phyloP scores from a whole-genome alignment of 192 early-diverging fungal species.

The Rhizoclosmatium sp. region DNA sequence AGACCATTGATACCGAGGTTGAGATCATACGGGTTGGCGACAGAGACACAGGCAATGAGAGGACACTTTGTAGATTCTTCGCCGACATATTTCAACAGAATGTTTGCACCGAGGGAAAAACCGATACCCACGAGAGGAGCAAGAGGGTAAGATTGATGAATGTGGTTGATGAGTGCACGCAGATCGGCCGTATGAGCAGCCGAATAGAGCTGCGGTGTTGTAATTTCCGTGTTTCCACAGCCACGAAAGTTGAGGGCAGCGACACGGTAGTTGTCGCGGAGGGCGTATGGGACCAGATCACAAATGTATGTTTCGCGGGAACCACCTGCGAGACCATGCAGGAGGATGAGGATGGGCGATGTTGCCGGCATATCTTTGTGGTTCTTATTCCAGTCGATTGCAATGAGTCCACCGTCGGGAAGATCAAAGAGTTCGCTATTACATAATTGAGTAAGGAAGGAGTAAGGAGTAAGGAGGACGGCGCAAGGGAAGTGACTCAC shows the following conservation, averaged over 20 bases:
- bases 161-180: slow-evolving; percentile 64
- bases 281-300: slow-evolving; percentile 57
- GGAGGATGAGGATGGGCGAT: slow-evolving; percentile 78
- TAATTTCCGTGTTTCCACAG: slow-evolving; percentile 81
- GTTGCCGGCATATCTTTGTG: neutral
- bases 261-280: slow-evolving; percentile 62
- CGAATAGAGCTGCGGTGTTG: slow-evolving; percentile 80
- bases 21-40: slow-evolving; percentile 91
- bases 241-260: slow-evolving; percentile 93
- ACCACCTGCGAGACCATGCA: slow-evolving; percentile 94
- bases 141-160: slow-evolving; percentile 62
- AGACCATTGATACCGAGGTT: slow-evolving; percentile 48
- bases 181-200: slow-evolving; percentile 86
- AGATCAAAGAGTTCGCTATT: slow-evolving; percentile 59
- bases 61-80: slow-evolving; percentile 80
- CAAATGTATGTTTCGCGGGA: slow-evolving; percentile 90
- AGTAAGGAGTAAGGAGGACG: neutral
- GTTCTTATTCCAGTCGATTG: slow-evolving; percentile 79
- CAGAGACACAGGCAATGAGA: slow-evolving; percentile 76
- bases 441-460: neutral
- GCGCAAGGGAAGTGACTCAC: slow-evolving; percentile 53
- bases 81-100: slow-evolving; percentile 89
- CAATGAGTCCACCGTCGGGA: slow-evolving; percentile 87
- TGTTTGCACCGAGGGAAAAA: slow-evolving; percentile 91
- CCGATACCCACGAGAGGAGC: slow-evolving; percentile 82